phyloP scores from a whole-genome alignment of 1,284 basidiomycete genomes.

The Boletellus deceptivus region DNA sequence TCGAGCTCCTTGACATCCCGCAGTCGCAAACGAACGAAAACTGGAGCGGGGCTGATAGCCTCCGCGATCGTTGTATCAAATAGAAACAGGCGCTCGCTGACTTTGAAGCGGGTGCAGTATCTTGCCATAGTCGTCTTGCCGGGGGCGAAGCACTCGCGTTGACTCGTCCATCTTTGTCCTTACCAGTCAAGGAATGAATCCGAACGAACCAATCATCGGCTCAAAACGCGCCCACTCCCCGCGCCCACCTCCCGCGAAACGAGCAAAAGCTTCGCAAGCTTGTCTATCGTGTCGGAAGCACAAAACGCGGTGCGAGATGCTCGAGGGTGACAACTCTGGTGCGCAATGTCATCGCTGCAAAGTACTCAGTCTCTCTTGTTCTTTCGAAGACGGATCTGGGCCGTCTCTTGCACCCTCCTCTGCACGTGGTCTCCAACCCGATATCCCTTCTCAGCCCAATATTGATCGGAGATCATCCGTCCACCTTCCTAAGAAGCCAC shows the following conservation, averaged over 20 bases:
- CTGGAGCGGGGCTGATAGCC: constrained; percentile 4
- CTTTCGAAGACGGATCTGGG: constrained; percentile 34
- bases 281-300: constrained; percentile 42
- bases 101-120: constrained; percentile 29
- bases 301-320: constrained; percentile 45
- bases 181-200: constrained; percentile 9
- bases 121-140: constrained; percentile 13
- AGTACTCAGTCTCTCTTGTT: constrained; percentile 40
- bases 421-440: constrained; percentile 17
- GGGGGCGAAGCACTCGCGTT: constrained; percentile 12
- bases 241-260: constrained; percentile 31
- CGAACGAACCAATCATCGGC: constrained; percentile 20
- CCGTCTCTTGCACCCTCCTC: constrained; percentile 16
- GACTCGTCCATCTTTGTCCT: constrained; percentile 10
- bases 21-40: not conserved
- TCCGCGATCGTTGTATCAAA: constrained; percentile 7
- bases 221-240: constrained; percentile 34
- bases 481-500: constrained; percentile 19
- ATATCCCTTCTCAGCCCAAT: constrained; percentile 17
- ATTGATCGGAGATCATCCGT: constrained; percentile 29
- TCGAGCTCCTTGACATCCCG: not conserved
- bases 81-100: constrained; percentile 16
- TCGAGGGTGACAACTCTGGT: constrained; percentile 34
- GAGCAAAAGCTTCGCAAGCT: constrained; percentile 39
- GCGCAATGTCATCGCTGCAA: constrained; percentile 43